Base-by-base conservation (phyloP, 2,329 filamentous ascomycete species). In the Colletotrichum paranaense region DNA sequence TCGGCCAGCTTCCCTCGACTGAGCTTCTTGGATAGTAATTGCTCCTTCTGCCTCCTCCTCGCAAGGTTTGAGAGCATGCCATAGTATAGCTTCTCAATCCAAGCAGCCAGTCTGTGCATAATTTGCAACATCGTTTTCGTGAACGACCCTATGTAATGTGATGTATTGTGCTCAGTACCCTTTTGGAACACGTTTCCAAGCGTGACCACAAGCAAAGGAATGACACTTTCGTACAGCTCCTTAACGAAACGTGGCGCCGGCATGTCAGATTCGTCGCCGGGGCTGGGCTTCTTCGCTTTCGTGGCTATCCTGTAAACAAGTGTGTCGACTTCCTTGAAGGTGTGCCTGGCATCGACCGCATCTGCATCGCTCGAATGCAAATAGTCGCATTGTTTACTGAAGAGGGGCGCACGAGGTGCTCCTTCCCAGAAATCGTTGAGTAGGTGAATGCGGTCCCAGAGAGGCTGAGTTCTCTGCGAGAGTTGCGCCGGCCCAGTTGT, bases 81-180 rank as follows among this genome's bases (percentile, higher is more conserved):
- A 16, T 19, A 49, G 8, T 71, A 62, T n/a, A 67, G 16, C 52
- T 24, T 35, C 19, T 67, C 22, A 12, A 56, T 24, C 72, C 72
- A 74, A 19, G 57, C 62, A 9, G 68, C 22, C 14, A 74, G 11
- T 42, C 72, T 49, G 24, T 62, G 22, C 72, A 74, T 74, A 24
- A 74, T 74, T 22, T 74, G 72, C 52, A 74, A 14, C 9, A 26
- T 46, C 16, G n/a, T 26, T n/a, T 67, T 62, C 8, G 68, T 72
- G 46, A 74, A 72, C 16, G 24, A 56, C 26, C 67, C 70, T 8
- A 55, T 28, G 46, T 68, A 73, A 1, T 22, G 28, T 3, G 28
- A 9, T 1, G 38, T 35, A 22, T 58, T 60, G n/a, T 24, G 12
- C 12, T 46, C 35, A 5, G 49, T 19, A n/a, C 72, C 72, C 26